Base-by-base conservation (phyloP, 164 flowering plant species). In the Stephania japonica region DNA sequence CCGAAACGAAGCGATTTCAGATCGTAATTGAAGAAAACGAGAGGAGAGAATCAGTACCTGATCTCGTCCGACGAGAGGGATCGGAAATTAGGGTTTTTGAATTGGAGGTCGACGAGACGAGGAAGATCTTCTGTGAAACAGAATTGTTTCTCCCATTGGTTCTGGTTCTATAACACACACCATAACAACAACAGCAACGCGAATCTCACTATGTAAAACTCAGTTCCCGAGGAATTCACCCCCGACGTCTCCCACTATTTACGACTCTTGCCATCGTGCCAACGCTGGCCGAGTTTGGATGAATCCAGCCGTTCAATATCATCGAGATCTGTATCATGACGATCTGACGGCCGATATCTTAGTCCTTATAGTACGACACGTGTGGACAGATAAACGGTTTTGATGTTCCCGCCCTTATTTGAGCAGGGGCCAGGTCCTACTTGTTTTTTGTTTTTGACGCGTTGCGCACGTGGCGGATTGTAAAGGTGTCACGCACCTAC, bases 81-180 rank as follows among this genome's bases (percentile, higher is more conserved):
- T 65, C 68, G 68, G 16, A 42, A 13, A 10, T 65, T 65, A 65
- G 68, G 68, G 68, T 13, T 65, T 65, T 32, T 65, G 12, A 5
- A 32, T 16, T 27, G 21, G 21, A 65, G 68, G 68, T 25, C n/a
- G 68, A 65, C 42, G 68, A 65, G 32, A 27, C 68, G 42, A 65
- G 18, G 68, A 65, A 32, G 68, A 65, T 27, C 68, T 27, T 65
- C 42, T 65, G 42, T 27, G n/a, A 65, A 65, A 65, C 42, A 65
- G 68, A 65, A 65, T 27, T 65, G 38, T 32, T 32, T 32, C 38
- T 32, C 38, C 68, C 42, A 65, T 65, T 65, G 68, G 68, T 65
- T 65, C 43, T 32, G 42, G 68, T 65, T 65, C 68, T 65, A 65
- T 43, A 65, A 65, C 38, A 12, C 42, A 32, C 38, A 32, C 0